phyloP scores from a whole-genome alignment of 108 stramenopile species.

The Cyclostephanos tholiformis region DNA sequence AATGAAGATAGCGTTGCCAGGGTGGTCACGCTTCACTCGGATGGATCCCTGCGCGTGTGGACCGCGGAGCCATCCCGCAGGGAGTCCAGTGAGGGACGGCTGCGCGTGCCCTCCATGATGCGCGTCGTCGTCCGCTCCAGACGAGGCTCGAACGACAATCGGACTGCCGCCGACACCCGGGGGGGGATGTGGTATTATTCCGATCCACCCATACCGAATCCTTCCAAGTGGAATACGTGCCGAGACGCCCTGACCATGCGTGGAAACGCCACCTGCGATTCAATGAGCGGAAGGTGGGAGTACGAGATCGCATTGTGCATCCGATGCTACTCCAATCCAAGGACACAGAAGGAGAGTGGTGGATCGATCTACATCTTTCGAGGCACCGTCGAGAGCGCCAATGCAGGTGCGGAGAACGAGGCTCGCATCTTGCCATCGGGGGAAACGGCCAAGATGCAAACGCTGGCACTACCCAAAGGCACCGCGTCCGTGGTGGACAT shows the following conservation, averaged over 20 bases:
- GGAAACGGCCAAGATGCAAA: slow-evolving; percentile 13
- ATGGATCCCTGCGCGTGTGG: slow-evolving; percentile 51
- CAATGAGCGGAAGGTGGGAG: not conserved
- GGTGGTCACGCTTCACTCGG: slow-evolving; percentile 48
- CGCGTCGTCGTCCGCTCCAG: not conserved
- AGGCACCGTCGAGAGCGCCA: slow-evolving; percentile 7
- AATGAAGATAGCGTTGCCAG: slow-evolving; percentile 9
- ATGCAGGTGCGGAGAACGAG: slow-evolving; percentile 4
- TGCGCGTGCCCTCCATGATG: slow-evolving; percentile 38
- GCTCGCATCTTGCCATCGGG: slow-evolving; percentile 7
- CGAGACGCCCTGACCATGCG: slow-evolving; percentile 15
- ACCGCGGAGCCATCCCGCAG: slow-evolving; percentile 15
- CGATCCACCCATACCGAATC: slow-evolving; percentile 28
- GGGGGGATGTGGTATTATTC: slow-evolving; percentile 5
- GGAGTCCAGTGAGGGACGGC: not conserved
- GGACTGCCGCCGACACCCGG: not conserved
- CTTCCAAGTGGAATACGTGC: slow-evolving; percentile 8
- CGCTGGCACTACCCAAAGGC: slow-evolving; percentile 17
- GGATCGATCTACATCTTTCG: slow-evolving; percentile 12
- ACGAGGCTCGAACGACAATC: not conserved
- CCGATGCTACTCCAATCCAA: slow-evolving; percentile 10
- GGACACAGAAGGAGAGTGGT: not conserved
- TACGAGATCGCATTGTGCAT: slow-evolving; percentile 38
- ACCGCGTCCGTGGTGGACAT: slow-evolving; percentile 29
- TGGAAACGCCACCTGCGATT: not conserved